These are phyloP conservation scores for Smittium mucronatum DNA, from an alignment of 371 early-diverging fungal species.

Conservation along the genomic window DNA sequence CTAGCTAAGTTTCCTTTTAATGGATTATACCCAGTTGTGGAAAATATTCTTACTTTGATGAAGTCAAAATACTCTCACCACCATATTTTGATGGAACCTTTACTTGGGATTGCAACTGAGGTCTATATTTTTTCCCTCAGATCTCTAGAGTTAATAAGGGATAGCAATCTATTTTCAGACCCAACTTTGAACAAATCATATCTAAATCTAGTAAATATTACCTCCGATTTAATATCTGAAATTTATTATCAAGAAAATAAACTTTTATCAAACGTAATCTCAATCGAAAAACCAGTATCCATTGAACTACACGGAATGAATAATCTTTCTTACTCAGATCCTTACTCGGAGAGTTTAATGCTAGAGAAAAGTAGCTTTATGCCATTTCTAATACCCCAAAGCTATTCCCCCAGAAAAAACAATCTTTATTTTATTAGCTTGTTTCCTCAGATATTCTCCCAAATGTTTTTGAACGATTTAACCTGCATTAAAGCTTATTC, in stretches of 20 bases:
- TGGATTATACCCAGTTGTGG: neutral
- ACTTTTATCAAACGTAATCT: no score
- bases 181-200: neutral
- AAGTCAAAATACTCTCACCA: neutral
- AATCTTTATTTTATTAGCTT: no score
- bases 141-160: neutral
- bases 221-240: neutral
- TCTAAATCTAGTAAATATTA: neutral
- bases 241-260: neutral
- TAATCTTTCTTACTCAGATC: no score
- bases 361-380: no score
- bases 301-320: no score
- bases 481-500: no score
- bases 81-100: neutral
- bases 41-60: neutral
- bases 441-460: no score
- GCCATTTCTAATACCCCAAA: no score
- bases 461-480: no score
- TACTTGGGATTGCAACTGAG: neutral
- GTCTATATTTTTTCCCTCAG: neutral
- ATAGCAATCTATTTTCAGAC: neutral
- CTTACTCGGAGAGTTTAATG: no score
- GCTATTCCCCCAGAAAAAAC: no score
- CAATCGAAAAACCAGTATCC: no score
- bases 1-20: neutral